These are phyloP conservation scores for Penicillium steckii DNA, from an alignment of 495 filamentous ascomycete species.

Conservation along the genomic window DNA sequence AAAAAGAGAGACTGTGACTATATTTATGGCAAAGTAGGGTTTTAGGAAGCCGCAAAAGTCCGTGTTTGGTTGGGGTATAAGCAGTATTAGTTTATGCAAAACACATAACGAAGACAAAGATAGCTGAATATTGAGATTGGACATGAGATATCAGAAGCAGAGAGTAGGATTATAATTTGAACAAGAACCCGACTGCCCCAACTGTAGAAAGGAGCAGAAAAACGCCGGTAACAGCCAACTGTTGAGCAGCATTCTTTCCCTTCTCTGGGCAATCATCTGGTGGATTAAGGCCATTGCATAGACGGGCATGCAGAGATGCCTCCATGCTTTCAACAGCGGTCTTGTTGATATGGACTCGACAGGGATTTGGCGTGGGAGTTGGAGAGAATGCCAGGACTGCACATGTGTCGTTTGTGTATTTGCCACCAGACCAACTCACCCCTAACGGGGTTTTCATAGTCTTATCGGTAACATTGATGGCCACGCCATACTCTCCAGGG, in stretches of 20 bases:
- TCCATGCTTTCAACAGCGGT: slow-evolving; percentile 19
- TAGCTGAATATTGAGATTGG: no score
- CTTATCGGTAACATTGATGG: slow-evolving; percentile 25
- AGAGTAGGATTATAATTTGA: no score
- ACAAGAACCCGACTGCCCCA: slow-evolving; percentile 7
- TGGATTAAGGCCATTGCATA: neutral
- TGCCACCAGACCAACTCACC: slow-evolving; percentile 4
- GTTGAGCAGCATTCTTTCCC: neutral
- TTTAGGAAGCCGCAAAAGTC: no score
- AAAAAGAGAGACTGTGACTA: no score
- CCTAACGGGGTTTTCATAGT: slow-evolving; percentile 9
- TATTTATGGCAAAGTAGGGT: no score
- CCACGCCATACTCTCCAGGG: slow-evolving; percentile 15
- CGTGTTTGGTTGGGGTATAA: no score
- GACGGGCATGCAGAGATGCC: slow-evolving; percentile 10
- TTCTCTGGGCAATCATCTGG: slow-evolving; percentile 5
- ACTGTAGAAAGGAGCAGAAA: slow-evolving; percentile 2
- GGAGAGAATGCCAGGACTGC: slow-evolving; percentile 16
- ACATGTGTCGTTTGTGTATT: slow-evolving; percentile 14
- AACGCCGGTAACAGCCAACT: slow-evolving; percentile 3
- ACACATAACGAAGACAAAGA: no score
- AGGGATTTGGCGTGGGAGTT: slow-evolving; percentile 15
- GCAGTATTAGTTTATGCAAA: no score
- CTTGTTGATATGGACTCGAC: slow-evolving; percentile 14
- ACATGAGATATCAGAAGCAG: no score